phyloP scores from a whole-genome alignment of 1,284 basidiomycete species.

The Microbotryomycetes sp. region DNA sequence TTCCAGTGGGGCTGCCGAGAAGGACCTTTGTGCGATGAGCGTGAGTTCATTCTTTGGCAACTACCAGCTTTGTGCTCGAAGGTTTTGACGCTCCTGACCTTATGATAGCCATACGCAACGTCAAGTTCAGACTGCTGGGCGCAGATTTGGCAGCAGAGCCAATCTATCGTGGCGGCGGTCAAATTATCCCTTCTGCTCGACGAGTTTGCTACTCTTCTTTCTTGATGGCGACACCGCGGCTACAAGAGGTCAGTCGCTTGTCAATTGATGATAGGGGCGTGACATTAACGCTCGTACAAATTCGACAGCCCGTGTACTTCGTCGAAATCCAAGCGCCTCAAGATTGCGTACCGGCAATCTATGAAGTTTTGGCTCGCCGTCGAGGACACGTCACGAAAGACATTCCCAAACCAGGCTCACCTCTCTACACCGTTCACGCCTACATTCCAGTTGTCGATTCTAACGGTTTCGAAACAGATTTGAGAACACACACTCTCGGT shows the following conservation, averaged over 20 bases:
- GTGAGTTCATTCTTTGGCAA: conserved; percentile 50
- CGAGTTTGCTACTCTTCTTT: conserved; percentile 99
- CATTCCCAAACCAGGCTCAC: conserved; percentile 92
- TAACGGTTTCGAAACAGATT: conserved; percentile 97
- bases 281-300: too few relatives aligned
- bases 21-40: conserved; percentile 96
- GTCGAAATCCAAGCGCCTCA: conserved; percentile 97
- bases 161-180: conserved; percentile 94
- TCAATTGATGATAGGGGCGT: too few relatives aligned
- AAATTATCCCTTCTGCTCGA: conserved; percentile 95
- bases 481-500: conserved; percentile 92
- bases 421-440: conserved; percentile 94
- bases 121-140: conserved; percentile 93
- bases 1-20: conserved; percentile 99
- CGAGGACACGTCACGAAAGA: conserved; percentile 98
- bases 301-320: conserved; percentile 87
- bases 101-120: conserved; percentile 84
- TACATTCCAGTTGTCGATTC: conserved; percentile 97
- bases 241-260: conserved; percentile 34
- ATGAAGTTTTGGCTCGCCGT: conserved; percentile 90
- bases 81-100: too few relatives aligned
- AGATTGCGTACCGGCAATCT: conserved; percentile 96
- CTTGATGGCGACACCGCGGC: conserved; percentile 57
- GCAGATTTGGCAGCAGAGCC: conserved; percentile 86
- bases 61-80: background rate